These are phyloP conservation scores for Colletotrichum theobromicola DNA, from an alignment of 2,329 filamentous ascomycete genomes.

Conservation along the genomic window DNA sequence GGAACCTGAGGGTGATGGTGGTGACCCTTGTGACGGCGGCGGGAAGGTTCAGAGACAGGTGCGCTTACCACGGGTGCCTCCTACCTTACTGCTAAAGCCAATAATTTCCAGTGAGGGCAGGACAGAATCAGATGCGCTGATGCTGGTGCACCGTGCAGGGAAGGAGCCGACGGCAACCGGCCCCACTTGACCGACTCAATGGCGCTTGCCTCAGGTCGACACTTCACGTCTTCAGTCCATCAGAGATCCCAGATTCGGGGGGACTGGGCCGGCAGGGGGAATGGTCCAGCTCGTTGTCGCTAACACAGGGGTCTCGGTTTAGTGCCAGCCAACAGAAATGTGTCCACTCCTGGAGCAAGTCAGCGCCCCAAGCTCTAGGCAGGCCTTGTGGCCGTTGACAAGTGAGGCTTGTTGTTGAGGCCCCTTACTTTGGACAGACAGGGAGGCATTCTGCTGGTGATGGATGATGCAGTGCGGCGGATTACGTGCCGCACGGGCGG, in stretches of 20 bases:
- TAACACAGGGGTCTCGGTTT: background rate
- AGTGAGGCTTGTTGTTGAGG: background rate
- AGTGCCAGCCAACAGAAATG: background rate
- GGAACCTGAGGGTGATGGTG: background rate
- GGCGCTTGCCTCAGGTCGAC: background rate
- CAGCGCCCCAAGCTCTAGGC: background rate
- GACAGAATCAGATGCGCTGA: background rate
- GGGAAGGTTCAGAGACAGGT: background rate
- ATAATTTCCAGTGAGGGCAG: background rate
- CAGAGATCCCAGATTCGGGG: background rate
- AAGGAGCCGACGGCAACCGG: background rate
- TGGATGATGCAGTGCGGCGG: background rate
- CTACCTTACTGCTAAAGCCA: too few relatives aligned
- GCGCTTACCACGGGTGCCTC: background rate
- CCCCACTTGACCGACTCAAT: background rate
- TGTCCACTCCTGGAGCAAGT: background rate
- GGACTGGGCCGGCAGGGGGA: background rate
- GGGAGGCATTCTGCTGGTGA: background rate
- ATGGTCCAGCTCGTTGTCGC: background rate
- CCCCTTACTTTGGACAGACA: background rate
- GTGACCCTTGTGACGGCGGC: background rate
- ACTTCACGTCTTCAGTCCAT: background rate
- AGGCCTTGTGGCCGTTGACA: background rate
- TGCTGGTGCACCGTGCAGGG: background rate
- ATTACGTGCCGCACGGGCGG: background rate